These are phyloP conservation scores for Rhodomyrtus tomentosa DNA, from an alignment of 345 rosid genomes.

Conservation along the genomic window DNA sequence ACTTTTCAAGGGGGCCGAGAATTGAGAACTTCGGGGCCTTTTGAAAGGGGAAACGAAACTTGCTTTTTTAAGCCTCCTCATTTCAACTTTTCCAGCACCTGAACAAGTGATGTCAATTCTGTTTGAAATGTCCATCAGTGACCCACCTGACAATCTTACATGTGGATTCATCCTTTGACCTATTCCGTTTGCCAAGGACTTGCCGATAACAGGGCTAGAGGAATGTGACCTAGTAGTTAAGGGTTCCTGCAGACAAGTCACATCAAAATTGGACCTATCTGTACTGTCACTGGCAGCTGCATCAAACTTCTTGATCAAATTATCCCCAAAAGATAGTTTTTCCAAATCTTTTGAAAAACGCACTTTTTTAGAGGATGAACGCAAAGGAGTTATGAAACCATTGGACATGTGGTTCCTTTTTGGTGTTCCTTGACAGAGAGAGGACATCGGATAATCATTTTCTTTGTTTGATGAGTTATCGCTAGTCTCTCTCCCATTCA, in stretches of 20 bases:
- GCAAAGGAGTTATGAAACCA: conserved; percentile 53
- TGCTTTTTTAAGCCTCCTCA: conserved; percentile 39
- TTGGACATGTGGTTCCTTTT: conserved; percentile 26
- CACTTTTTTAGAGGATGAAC: conserved; percentile 29
- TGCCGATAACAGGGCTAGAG: conserved; percentile 1
- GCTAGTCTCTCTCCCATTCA: conserved; percentile 12
- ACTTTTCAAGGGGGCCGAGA: conserved; percentile 46
- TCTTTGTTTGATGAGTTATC: conserved; percentile 28
- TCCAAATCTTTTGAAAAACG: conserved; percentile 17
- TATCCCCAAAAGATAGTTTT: conserved; percentile 25
- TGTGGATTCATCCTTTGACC: conserved; percentile 14
- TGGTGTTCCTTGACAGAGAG: conserved; percentile 22
- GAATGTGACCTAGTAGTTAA: conserved; percentile 2
- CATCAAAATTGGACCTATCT: conserved; percentile 7
- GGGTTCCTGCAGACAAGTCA: conserved; percentile 14
- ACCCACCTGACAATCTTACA: conserved; percentile 28
- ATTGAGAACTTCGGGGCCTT: conserved; percentile 64
- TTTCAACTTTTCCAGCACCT: conserved; percentile 22
- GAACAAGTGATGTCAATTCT: conserved; percentile 9
- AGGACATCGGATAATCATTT: conserved; percentile 15
- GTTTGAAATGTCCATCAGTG: conserved; percentile 63
- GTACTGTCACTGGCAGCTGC: conserved; percentile 28
- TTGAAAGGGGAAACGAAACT: conserved; percentile 57
- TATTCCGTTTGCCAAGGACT: conserved; percentile 14
- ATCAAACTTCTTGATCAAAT: conserved; percentile 68